phyloP scores from a whole-genome alignment of 108 stramenopile species.

The Nannochloropsis granulata region DNA sequence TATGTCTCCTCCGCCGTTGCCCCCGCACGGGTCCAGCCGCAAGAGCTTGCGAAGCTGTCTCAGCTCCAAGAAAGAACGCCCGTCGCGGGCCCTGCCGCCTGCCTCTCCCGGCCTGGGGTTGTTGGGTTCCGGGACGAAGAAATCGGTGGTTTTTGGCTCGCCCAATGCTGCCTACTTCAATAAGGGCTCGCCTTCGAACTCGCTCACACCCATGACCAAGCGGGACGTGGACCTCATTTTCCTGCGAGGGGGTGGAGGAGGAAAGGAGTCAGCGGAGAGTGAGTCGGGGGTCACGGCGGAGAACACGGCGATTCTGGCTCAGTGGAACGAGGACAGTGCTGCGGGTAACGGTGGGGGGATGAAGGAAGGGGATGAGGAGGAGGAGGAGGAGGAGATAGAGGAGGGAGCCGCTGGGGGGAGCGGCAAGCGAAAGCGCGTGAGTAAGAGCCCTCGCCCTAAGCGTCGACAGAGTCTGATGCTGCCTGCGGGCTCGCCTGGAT shows the following conservation, averaged over 20 bases:
- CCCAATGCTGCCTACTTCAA: constrained; percentile 19
- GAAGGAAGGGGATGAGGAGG: not conserved
- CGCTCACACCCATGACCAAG: constrained; percentile 23
- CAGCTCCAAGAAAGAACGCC: constrained; percentile 5
- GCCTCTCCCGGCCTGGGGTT: not conserved
- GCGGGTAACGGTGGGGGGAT: not conserved
- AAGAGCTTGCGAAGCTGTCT: constrained; percentile 13
- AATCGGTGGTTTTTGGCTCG: constrained; percentile 8
- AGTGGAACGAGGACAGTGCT: constrained; percentile 1
- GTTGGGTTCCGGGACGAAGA: not conserved
- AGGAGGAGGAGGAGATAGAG: not conserved
- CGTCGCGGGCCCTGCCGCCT: not conserved
- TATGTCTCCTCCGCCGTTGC: not conserved
- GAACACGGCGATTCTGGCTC: constrained; percentile 7
- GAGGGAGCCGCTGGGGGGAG: not conserved
- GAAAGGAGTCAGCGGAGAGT: not conserved
- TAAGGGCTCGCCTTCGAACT: constrained; percentile 1
- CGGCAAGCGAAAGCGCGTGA: not conserved
- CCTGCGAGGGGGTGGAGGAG: not conserved
- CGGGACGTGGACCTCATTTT: constrained; percentile 1
- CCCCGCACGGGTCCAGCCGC: not conserved
- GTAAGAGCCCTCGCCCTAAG: not conserved
- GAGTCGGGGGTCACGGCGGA: constrained; percentile 14
- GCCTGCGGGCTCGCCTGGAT: not conserved
- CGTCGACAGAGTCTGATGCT: not conserved